A percentile compares a stretch with the other conserved stretches of the same genome.
Conservation (phyloP, 495 filamentous ascomycete species). For the Penicillium silybi region DNA sequence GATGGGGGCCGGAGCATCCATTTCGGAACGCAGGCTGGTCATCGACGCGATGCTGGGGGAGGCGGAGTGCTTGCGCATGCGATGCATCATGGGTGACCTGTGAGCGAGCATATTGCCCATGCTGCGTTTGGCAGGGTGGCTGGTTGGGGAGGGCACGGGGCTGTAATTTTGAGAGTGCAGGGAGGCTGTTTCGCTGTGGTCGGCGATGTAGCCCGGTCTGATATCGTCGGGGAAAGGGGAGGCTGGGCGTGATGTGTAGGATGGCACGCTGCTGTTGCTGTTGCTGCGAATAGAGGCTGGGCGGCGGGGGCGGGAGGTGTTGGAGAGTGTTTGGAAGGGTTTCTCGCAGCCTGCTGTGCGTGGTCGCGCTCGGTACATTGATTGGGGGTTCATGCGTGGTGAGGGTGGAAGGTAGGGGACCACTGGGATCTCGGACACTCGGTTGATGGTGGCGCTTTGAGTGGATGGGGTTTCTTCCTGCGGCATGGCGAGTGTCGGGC, state of each 20-base stretch:
- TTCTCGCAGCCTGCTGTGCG: conserved; percentile 26
- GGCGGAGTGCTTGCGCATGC: conserved; percentile 44
- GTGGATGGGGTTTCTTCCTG: conserved; percentile 1
- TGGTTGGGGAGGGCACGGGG: conserved; percentile 18
- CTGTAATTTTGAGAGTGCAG: conserved; percentile 17
- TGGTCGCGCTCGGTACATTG: conserved; percentile 19
- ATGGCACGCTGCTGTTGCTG: conserved; percentile 25
- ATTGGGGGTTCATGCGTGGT: conserved; percentile 6
- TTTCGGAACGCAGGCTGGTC: conserved; percentile 53
- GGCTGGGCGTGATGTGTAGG: conserved; percentile 16
- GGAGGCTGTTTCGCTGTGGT: conserved; percentile 18
- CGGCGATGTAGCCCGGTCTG: conserved; percentile 17
- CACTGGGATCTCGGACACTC: conserved; percentile 27
- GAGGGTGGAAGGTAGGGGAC: conserved; percentile 20
- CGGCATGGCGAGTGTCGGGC: neutral
- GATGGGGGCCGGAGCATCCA: conserved; percentile 39
- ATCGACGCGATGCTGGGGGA: conserved; percentile 71
- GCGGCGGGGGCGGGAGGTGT: conserved; percentile 2
- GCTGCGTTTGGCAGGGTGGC: conserved; percentile 21
- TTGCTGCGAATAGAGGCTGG: conserved; percentile 29
- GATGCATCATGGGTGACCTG: conserved; percentile 27
- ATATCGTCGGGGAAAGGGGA: conserved; percentile 18
- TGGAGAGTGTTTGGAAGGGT: conserved; percentile 7
- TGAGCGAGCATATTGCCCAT: conserved; percentile 21
- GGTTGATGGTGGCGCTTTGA: conserved; percentile 18